Base-by-base conservation (phyloP, 1,139 yeast genomes). In the Hemisphaericaspora xylofermentans region DNA sequence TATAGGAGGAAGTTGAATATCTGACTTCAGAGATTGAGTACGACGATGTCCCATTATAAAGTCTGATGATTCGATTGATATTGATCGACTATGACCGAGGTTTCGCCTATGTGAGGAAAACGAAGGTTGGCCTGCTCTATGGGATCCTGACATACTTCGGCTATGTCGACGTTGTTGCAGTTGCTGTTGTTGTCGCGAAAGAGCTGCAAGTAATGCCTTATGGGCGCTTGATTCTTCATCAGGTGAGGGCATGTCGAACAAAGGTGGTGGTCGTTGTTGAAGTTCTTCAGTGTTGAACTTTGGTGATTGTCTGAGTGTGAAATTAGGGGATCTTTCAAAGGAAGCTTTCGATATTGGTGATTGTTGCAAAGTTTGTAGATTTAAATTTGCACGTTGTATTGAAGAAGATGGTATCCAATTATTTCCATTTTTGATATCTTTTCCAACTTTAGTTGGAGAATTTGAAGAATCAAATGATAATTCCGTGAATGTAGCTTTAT, bases 171-270 rank as follows among this genome's bases (percentile, higher is more conserved):
- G 27, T 8, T 24, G 27, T 4, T 24, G 27, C 12, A 8, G 27
- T 24, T 24, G 48, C 34, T 43, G 38, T 40, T 56, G 47, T 41
- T 63, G 68, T 37, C 72, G 48, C 8, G 63, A 57, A 31, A 70
- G 53, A 1, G 76, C 72, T 1, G 75, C 74, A 48, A 68, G 54
- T 35, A 71, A 57, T 3, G 76, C 77, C 46, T 61, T 62, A 43
- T 71, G 76, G 6, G 76, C 76, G 50, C 73, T 68, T 13, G 66
- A 53, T 44, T 68, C 75, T 45, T 67, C 74, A 38, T 68, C 69
- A 1, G 46, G 46, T 4, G 46, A 43, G 10, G 46, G 46, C 42
- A 51, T 43, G 28, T 44, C 42, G 21, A 29, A 36, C 8, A 43
- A 13, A 44, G 50, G 25, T 29, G 31, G 39, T n/a, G 19, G 15